Base-by-base conservation (phyloP, 2,329 filamentous ascomycete species). In the Dryadomyces quercivorus region DNA sequence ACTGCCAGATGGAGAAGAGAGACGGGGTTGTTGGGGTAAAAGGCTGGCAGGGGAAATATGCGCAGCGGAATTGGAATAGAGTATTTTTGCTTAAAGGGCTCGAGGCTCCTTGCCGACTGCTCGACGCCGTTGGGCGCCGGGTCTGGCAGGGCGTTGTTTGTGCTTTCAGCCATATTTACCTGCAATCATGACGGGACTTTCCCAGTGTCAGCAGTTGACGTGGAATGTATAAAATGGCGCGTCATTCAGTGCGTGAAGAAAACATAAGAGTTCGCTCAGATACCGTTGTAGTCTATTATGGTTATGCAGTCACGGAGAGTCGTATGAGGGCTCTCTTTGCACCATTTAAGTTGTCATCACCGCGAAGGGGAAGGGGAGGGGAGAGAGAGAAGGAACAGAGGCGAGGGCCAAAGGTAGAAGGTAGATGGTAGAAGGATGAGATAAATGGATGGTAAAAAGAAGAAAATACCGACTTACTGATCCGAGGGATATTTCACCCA, bases 281-380 rank as follows among this genome's bases (percentile, higher is more conserved):
- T 93, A 93, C 88, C 88, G 88, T 93, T 92, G 87, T 93, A 93
- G 88, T 93, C 87, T 86, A 85, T 84, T 81, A 70, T 44, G 69
- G 65, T 77, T 77, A 74, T 74, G 76, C 79, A 71, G 72, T 76
- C 82, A 85, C 71, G 60, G 77, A 80, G 78, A 73, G 66, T 74
- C 70, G 73, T 69, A 75, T 75, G 76, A 76, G 47, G 73, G 73
- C 68, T 72, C 73, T 78, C 77, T 83, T 75, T 72, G 79, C 75
- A 74, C 75, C 69, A 63, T 61, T 63, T 66, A 68, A 62, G 69
- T 70, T 78, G 76, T 85, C 82, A 85, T 85, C 82, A 84, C 65
- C 66, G 74, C 73, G 70, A 72, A 52, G 45, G 8, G 34, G 71
- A 53, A 42, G 8, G 34, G 9, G 34, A 15, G 12, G 8, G 15